A percentile compares a stretch with the other conserved stretches of the same genome.
Conservation (phyloP, 768 basidiomycete genomes). For the Neoboletus magnificus region DNA sequence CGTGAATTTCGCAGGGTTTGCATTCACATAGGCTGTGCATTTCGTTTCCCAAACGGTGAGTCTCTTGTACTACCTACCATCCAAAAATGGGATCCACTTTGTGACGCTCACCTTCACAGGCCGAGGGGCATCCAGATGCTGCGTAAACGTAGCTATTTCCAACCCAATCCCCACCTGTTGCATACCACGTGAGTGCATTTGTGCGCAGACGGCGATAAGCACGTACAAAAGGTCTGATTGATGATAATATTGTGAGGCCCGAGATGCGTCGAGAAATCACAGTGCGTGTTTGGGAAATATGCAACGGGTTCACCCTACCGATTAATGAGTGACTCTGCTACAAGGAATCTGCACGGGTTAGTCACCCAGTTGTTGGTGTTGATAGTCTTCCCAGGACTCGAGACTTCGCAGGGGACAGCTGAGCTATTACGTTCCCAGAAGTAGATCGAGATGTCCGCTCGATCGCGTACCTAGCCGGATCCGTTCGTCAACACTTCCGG, state of each 20-base stretch:
- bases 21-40: conserved; percentile 3
- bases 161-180: conserved; percentile 25
- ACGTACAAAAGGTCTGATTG: conserved; percentile 14
- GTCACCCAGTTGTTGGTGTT: conserved; percentile 20
- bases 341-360: not conserved
- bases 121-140: conserved; percentile 23
- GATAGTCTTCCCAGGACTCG: conserved; percentile 11
- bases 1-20: not conserved
- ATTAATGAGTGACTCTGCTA: not conserved
- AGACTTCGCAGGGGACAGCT: conserved; percentile 33
- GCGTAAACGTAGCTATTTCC: conserved; percentile 14
- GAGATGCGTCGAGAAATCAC: conserved; percentile 53
- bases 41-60: not conserved
- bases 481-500: not conserved
- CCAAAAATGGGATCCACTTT: not conserved
- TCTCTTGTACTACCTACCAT: not conserved
- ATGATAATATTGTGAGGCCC: conserved; percentile 49
- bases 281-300: conserved; percentile 57
- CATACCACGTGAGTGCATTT: conserved; percentile 6
- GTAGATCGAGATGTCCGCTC: conserved; percentile 35
- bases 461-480: conserved; percentile 31
- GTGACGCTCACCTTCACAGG: conserved; percentile 21
- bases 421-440: conserved; percentile 36
- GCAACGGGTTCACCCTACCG: conserved; percentile 55
- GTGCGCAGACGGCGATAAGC: not conserved